Evolutionary conservation across 2,329 filamentous ascomycete genomes (phyloP).

Genomic region (Paradendryphiella salina): DNA sequence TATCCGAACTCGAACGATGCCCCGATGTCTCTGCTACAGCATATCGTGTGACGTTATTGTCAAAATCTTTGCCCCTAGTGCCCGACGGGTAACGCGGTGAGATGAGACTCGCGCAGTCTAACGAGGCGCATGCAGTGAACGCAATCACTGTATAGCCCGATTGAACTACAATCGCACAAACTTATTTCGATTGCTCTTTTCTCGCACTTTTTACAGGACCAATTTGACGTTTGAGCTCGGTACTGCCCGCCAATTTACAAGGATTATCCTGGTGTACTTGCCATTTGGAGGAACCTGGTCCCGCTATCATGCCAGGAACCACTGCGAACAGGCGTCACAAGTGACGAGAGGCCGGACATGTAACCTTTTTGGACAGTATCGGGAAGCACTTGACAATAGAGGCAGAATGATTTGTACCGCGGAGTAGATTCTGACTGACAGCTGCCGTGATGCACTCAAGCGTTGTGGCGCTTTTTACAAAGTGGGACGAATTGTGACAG

Average conservation of each 20-base stretch:
- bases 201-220: slow-evolving; percentile 1
- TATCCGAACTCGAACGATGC: neutral
- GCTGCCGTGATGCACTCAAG: slow-evolving; percentile 33
- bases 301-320: slow-evolving; percentile 11
- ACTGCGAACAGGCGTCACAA: slow-evolving; percentile 14
- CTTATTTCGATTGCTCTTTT: neutral
- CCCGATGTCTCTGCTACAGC: neutral
- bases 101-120: slow-evolving; percentile 1
- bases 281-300: slow-evolving; percentile 9
- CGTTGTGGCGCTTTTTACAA: slow-evolving; percentile 41
- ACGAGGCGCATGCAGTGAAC: slow-evolving; percentile 3
- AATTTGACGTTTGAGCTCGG: neutral
- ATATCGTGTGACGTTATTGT: slow-evolving; percentile 29
- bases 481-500: slow-evolving; percentile 16
- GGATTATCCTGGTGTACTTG: slow-evolving; percentile 2
- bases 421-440: slow-evolving; percentile 25
- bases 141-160: slow-evolving; percentile 1
- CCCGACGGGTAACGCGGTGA: slow-evolving; percentile 12
- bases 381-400: neutral
- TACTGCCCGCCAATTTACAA: slow-evolving; percentile 7
- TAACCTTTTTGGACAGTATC: neutral
- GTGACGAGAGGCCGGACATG: slow-evolving; percentile 13
- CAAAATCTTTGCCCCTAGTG: slow-evolving; percentile 28
- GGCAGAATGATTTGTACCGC: neutral
- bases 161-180: slow-evolving; percentile 8